These are phyloP conservation scores for Noccaea bulbosa DNA, from an alignment of 345 rosid species.

Conservation along the genomic window DNA sequence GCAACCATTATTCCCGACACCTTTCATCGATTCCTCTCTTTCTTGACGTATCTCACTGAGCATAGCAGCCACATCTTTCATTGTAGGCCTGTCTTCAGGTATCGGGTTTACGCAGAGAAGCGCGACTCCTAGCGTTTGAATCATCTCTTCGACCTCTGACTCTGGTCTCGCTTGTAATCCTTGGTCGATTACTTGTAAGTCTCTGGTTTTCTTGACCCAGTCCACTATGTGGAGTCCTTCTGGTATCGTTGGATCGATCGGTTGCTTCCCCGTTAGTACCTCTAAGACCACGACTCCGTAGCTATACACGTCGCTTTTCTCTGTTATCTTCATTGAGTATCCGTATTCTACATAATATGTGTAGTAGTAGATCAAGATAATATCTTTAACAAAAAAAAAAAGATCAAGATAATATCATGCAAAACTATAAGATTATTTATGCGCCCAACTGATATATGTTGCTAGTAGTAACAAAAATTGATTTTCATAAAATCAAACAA, in stretches of 20 bases:
- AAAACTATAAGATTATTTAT: background rate
- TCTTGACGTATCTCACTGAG: conserved; percentile 65
- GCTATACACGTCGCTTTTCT: conserved; percentile 90
- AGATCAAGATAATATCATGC: too few relatives aligned
- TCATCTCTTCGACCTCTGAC: conserved; percentile 63
- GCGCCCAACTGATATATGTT: conserved; percentile 7
- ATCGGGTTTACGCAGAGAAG: conserved; percentile 63
- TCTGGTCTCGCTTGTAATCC: conserved; percentile 54
- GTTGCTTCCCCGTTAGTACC: conserved; percentile 83
- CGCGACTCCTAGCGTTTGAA: conserved; percentile 70
- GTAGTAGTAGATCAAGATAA: background rate
- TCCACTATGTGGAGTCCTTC: conserved; percentile 78
- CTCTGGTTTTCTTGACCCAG: conserved; percentile 65
- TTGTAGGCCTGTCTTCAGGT: conserved; percentile 69
- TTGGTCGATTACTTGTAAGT: conserved; percentile 53
- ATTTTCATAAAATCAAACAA: background rate
- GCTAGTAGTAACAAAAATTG: background rate
- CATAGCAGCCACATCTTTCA: conserved; percentile 80
- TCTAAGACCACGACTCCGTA: conserved; percentile 87
- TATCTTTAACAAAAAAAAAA: too few relatives aligned
- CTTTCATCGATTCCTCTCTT: conserved; percentile 58
- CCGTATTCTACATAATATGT: conserved; percentile 61
- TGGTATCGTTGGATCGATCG: conserved; percentile 84
- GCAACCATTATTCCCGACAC: conserved; percentile 36
- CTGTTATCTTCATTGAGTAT: conserved; percentile 85